These are phyloP conservation scores for Quercus rubra DNA, from an alignment of 306 rosid species.

Conservation along the genomic window DNA sequence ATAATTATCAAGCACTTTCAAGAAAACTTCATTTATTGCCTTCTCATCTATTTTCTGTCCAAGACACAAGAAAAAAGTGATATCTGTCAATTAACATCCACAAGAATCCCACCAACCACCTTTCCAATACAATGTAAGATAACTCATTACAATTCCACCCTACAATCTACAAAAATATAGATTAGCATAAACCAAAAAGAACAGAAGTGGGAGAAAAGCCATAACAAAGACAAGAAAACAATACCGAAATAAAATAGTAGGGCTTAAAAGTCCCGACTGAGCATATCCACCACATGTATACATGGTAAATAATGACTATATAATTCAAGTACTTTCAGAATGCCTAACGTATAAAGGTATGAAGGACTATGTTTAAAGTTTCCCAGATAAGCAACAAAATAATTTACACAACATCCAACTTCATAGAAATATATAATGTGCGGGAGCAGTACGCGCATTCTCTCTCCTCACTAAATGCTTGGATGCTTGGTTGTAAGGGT, in stretches of 20 bases:
- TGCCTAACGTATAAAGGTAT: background rate
- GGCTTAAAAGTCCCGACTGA: background rate
- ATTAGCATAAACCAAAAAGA: background rate
- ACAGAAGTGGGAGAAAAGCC: background rate
- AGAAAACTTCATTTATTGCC: constrained; percentile 74
- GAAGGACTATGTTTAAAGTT: background rate
- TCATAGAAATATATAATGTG: background rate
- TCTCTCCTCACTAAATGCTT: background rate
- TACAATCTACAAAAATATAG: background rate
- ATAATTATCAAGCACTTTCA: constrained; percentile 89
- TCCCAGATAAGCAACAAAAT: background rate
- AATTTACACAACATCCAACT: background rate
- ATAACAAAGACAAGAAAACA: background rate
- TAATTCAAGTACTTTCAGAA: background rate
- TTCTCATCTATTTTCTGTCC: constrained; percentile 85
- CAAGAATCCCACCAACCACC: background rate
- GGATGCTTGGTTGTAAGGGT: background rate
- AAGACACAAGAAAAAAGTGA: background rate
- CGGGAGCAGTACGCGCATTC: background rate
- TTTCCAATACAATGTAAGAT: background rate
- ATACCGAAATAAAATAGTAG: background rate
- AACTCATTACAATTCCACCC: background rate
- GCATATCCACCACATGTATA: background rate
- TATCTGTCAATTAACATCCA: background rate
- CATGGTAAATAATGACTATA: background rate